Base-by-base conservation (phyloP, 345 rosid genomes). In the Bruguiera sexangula region DNA sequence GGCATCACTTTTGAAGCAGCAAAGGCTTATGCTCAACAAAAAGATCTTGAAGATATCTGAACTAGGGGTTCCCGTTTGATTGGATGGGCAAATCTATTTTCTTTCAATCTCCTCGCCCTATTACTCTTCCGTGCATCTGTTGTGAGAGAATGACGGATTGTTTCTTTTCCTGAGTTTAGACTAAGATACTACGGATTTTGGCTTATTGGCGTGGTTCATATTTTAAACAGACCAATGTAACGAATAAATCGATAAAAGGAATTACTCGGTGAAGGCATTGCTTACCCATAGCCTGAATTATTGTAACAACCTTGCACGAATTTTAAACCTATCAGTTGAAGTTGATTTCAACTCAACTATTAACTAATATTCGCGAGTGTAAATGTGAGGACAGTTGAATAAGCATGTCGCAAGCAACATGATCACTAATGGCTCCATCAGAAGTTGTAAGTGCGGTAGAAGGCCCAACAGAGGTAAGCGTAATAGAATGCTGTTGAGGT, bases 11-110 rank as follows among this genome's bases (percentile, higher is more conserved):
- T 63, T 94, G 82, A 86, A 80, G 78, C 84, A 78, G 79, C 89
- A 81, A 69, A 88, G 90, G 81, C 56, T 57, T 48, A 76, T 67
- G 29, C 78, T 87, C 65, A 79, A 88, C 85, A 94, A 89, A 79
- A 81, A 84, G 73, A 86, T 89, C 68, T 70, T 86, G 83, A 85
- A 86, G 81, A 89, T 94, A 57, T 89, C 98, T 39, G 98, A 89
- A 75, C 80, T 85, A 54, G 95, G 98, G 20, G 79, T 94, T 59
- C 79, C 92, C 13, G 86, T 85, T 65, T 94, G 51, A 73, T 56
- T 26, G 63, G 5, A 24, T 22, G 9, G 19, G 30, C 15, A 48
- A 24, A 69, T 69, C 32, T 56, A 54, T 57, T 58, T 58, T 67
- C 24, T 36, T 56, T 15, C n/a, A 7, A 15, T 55, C 11, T 13